Conservation (phyloP, 495 filamentous ascomycete genomes). For the Articulospora tetracladia region DNA sequence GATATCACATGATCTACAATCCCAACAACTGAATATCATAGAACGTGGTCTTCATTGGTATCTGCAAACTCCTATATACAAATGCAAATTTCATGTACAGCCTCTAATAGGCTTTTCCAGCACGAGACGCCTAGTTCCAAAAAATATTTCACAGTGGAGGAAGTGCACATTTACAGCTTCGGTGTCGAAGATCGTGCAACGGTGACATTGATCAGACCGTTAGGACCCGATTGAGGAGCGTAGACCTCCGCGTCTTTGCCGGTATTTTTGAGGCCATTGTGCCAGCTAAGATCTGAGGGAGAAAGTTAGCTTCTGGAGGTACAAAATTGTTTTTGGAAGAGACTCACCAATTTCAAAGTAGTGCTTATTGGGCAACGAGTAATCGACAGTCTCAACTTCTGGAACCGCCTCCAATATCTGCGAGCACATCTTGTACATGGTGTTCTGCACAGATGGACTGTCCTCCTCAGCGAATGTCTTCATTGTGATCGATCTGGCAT, state of each 20-base stretch:
- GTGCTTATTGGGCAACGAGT: conserved; percentile 93
- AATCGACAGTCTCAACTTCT: conserved; percentile 68
- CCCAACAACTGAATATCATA: too few relatives aligned
- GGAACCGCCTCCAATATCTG: conserved; percentile 76
- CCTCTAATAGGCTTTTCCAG: not conserved
- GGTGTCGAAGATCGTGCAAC: conserved; percentile 54
- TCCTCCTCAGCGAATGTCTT: conserved; percentile 90
- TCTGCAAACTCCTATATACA: conserved; percentile 16
- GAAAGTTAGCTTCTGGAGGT: not conserved
- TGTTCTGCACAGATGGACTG: conserved; percentile 90
- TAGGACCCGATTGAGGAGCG: conserved; percentile 87
- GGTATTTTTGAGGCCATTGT: conserved; percentile 95
- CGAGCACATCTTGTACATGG: conserved; percentile 98
- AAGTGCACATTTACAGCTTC: conserved; percentile 20
- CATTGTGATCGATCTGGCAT: conserved; percentile 75
- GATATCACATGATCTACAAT: too few relatives aligned
- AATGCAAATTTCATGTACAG: conserved; percentile 3
- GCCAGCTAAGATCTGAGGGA: conserved; percentile 82
- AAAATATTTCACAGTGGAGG: conserved; percentile 1
- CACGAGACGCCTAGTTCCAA: conserved; percentile 7
- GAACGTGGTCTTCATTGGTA: conserved; percentile 7
- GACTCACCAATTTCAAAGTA: conserved; percentile 94
- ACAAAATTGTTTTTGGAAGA: conserved; percentile 4
- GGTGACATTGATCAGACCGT: conserved; percentile 94
- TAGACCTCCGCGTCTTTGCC: conserved; percentile 96